Conservation (phyloP, 306 rosid species). For the Prunus armeniaca region DNA sequence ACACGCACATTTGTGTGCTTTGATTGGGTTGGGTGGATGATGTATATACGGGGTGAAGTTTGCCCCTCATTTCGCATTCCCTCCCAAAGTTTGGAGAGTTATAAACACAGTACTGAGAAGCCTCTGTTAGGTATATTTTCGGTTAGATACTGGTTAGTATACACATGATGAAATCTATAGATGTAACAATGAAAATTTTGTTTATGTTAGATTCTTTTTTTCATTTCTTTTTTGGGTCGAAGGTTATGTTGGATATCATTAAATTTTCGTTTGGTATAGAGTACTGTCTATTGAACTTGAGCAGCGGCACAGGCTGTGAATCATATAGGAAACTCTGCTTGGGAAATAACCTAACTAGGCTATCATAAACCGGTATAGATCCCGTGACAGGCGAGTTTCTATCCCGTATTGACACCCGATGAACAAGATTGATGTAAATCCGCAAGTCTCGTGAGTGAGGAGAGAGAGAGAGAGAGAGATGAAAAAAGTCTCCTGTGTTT, state of each 20-base stretch:
- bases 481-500: too few relatives aligned
- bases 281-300: neutral
- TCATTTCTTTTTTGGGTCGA: too few relatives aligned
- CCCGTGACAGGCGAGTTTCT: too few relatives aligned
- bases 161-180: slow-evolving; percentile 1
- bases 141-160: slow-evolving; percentile 7
- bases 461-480: too few relatives aligned
- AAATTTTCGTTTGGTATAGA: neutral
- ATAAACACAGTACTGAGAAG: neutral
- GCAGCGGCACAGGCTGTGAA: too few relatives aligned
- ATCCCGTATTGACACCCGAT: too few relatives aligned
- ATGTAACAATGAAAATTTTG: slow-evolving; percentile 5
- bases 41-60: slow-evolving; percentile 15
- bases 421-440: too few relatives aligned
- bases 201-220: neutral
- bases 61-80: slow-evolving; percentile 3
- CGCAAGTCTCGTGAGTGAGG: too few relatives aligned
- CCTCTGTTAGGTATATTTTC: neutral
- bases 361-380: too few relatives aligned
- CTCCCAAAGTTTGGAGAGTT: slow-evolving; percentile 10
- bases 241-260: neutral
- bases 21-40: slow-evolving; percentile 9
- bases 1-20: neutral
- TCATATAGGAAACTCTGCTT: too few relatives aligned
- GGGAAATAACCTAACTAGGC: too few relatives aligned